Conservation (phyloP, 441 rosid genomes). For the Lepidium campestre region DNA sequence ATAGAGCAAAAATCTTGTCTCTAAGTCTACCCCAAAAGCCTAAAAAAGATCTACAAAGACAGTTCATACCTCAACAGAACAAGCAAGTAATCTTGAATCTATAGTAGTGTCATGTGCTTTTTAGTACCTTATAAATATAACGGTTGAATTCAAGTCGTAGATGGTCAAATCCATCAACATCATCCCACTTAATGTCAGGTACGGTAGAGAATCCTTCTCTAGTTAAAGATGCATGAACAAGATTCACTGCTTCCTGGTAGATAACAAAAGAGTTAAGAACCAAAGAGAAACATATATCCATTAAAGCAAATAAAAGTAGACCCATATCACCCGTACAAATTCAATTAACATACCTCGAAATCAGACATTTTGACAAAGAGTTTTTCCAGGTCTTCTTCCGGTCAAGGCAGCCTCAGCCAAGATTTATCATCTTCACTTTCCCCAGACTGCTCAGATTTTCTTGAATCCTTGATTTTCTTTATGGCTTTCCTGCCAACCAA, state of each 20-base stretch:
- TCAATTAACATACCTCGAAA: slow-evolving; percentile 55
- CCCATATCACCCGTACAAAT: background rate
- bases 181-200: slow-evolving; percentile 86
- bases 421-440: slow-evolving; percentile 36
- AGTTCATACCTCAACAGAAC: slow-evolving; percentile 18
- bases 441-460: slow-evolving; percentile 43
- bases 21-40: slow-evolving; percentile 71
- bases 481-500: slow-evolving; percentile 79
- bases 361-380: slow-evolving; percentile 74
- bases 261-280: slow-evolving; percentile 1
- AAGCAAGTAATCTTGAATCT: background rate
- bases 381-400: slow-evolving; percentile 72
- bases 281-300: background rate
- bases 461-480: slow-evolving; percentile 52
- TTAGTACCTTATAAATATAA: slow-evolving; percentile 61
- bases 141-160: slow-evolving; percentile 66
- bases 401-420: slow-evolving; percentile 80
- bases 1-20: slow-evolving; percentile 87
- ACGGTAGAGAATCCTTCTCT: slow-evolving; percentile 87
- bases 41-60: slow-evolving; percentile 24
- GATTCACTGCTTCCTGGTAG: slow-evolving; percentile 70
- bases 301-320: background rate
- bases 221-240: slow-evolving; percentile 70
- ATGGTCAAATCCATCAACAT: slow-evolving; percentile 87
- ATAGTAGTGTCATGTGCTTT: background rate